Base-by-base conservation (phyloP, 345 rosid genomes). In the Leavenworthia alabamica region DNA sequence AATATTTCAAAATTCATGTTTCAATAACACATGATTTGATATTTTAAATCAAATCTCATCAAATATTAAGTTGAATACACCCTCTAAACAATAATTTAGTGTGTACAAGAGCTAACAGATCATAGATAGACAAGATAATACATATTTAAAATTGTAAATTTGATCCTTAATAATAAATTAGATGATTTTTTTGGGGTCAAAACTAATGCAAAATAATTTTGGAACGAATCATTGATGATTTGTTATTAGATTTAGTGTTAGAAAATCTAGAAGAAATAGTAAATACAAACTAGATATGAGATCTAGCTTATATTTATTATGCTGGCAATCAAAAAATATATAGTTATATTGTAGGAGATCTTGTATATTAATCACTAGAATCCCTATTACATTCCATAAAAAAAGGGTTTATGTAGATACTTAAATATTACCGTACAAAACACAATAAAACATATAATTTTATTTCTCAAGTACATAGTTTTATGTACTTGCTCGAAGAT, bases 161-260 rank as follows among this genome's bases (percentile, higher is more conserved):
- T 32, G 49, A 17, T 57, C 43, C 31, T 67, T 33, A n/a, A n/a
- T n/a, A n/a, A 13, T 54, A 15, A 28, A 19, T 28, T 26, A 8
- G 20, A 24, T 13, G 36, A 2, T 23, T 23, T 4, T 24, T 20
- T 20, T 20, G 22, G 22, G 2, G 22, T 20, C 22, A 24, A 43
- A 28, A 20, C 8, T 10, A 67, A 58, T 48, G 8, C 27, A 7
- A 27, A 57, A 67, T 39, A 9, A 47, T 14, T 37, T 49, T 48
- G 44, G 41, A 27, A 43, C 22, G 22, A 28, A 58, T 39, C 52
- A 31, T 49, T 67, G 72, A 40, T 49, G 59, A 67, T 49, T 29
- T 22, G 27, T 20, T 67, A 43, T 55, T 14, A 54, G 29, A 55
- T 55, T 65, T 55, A 55, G 8, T 33, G 44, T 31, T 24, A 3